These are phyloP conservation scores for Nakaseomyces nivariensis DNA, from an alignment of 1,139 yeast species.

Conservation along the genomic window DNA sequence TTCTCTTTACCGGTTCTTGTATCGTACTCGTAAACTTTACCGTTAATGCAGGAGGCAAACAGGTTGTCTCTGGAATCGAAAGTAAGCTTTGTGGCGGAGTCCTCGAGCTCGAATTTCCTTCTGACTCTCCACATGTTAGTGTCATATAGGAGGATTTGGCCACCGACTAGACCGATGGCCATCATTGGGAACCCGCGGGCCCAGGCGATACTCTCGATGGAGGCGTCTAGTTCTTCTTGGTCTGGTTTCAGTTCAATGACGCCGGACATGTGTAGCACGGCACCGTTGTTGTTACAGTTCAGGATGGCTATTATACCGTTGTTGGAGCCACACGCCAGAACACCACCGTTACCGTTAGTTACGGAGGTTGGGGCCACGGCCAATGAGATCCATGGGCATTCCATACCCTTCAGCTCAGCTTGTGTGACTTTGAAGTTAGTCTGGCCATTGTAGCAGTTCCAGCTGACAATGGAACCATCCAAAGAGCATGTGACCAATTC, in stretches of 20 bases:
- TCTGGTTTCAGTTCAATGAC: conserved; percentile 56
- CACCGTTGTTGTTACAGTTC: conserved; percentile 57
- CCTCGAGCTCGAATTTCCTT: conserved; percentile 56
- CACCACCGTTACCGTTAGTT: conserved; percentile 31
- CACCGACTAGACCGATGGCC: conserved; percentile 86
- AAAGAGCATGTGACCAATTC: conserved; percentile 72
- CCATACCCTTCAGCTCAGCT: conserved; percentile 56
- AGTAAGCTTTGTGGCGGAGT: conserved; percentile 72
- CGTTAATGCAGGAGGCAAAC: conserved; percentile 73
- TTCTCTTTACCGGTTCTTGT: conserved; percentile 76
- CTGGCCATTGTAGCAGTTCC: conserved; percentile 81
- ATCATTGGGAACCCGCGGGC: conserved; percentile 52
- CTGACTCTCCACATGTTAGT: conserved; percentile 81
- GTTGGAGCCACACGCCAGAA: conserved; percentile 61
- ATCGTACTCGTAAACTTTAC: conserved; percentile 80
- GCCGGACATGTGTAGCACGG: conserved; percentile 49
- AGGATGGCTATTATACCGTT: conserved; percentile 76
- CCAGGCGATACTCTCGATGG: conserved; percentile 85
- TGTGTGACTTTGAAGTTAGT: conserved; percentile 54
- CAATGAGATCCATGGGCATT: conserved; percentile 82
- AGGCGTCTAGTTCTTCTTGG: conserved; percentile 59
- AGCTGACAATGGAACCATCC: conserved; percentile 75
- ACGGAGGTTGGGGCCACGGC: conserved; percentile 41
- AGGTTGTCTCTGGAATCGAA: conserved; percentile 47
- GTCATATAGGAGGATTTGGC: conserved; percentile 74